Percentiles rank a stretch among this genome's conserved stretches.
Conservation (phyloP, 1,284 basidiomycete genomes). For the Fomes fomentarius region DNA sequence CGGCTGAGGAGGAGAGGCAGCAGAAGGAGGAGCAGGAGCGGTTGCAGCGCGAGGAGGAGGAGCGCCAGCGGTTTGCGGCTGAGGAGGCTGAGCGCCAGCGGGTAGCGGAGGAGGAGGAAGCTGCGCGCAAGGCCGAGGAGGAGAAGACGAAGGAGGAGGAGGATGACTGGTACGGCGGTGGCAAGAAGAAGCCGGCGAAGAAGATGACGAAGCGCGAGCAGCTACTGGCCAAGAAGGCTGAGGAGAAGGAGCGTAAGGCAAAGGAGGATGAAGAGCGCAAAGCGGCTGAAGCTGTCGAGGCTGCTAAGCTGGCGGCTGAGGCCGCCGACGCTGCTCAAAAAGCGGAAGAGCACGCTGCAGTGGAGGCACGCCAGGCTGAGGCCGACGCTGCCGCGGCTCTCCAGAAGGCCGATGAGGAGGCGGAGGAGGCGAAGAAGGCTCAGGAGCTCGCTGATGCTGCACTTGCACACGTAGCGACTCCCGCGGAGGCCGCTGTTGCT, state of each 20-base stretch:
- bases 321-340: constrained; percentile 8
- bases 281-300: constrained; percentile 2
- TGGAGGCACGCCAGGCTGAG: constrained; percentile 45
- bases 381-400: constrained; percentile 5
- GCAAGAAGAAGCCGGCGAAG: constrained; percentile 23
- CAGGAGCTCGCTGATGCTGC: constrained; percentile 9
- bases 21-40: constrained; percentile 9
- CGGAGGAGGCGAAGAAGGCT: constrained; percentile 11
- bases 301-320: constrained; percentile 8
- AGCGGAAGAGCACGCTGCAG: constrained; percentile 41
- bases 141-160: constrained; percentile 8
- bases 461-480: constrained; percentile 1
- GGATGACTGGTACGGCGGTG: constrained; percentile 17
- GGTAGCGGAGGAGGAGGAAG: constrained; percentile 16
- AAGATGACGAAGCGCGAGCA: constrained; percentile 20
- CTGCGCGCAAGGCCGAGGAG: constrained; percentile 8
- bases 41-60: constrained; percentile 10
- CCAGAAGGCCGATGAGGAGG: constrained; percentile 9
- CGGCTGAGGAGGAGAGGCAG: constrained; percentile 18
- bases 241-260: constrained; percentile 18
- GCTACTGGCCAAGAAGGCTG: constrained; percentile 20
- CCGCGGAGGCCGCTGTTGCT: constrained; percentile 4
- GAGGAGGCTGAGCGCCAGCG: constrained; percentile 19
- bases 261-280: constrained; percentile 15
- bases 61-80: constrained; percentile 9